Evolutionary conservation across 495 filamentous ascomycete species (phyloP).

Genomic region (Arthonia radiata): DNA sequence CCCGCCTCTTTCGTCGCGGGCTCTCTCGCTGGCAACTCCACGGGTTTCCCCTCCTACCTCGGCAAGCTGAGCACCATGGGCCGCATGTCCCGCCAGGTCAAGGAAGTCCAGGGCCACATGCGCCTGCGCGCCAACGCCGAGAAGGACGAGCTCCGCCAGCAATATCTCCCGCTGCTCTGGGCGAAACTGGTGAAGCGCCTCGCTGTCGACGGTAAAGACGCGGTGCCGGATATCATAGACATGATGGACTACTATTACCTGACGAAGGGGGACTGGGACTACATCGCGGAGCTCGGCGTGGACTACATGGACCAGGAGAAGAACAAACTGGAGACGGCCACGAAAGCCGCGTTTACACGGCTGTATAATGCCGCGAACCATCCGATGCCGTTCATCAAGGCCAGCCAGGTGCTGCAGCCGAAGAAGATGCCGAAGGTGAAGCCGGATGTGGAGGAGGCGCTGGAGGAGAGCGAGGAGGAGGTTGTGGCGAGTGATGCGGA

Average conservation of each 20-base stretch:
- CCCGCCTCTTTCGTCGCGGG: constrained; percentile 82
- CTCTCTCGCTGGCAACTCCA: constrained; percentile 31
- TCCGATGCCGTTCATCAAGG: constrained; percentile 89
- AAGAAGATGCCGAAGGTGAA: constrained; percentile 51
- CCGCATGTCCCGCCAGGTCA: constrained; percentile 51
- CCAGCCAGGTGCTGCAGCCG: constrained; percentile 41
- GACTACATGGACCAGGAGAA: constrained; percentile 51
- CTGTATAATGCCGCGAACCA: constrained; percentile 34
- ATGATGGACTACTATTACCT: constrained; percentile 95
- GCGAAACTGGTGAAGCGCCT: constrained; percentile 40
- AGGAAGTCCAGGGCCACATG: constrained; percentile 95
- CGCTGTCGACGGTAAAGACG: constrained; percentile 36
- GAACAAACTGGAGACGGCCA: constrained; percentile 57
- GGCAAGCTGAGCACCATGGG: constrained; percentile 82
- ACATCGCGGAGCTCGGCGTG: constrained; percentile 71
- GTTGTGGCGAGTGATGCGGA: constrained; percentile 35
- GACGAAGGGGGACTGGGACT: constrained; percentile 87
- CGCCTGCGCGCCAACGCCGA: constrained; percentile 79
- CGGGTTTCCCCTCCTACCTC: constrained; percentile 66
- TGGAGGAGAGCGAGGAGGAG: constrained; percentile 71
- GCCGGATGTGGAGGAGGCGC: constrained; percentile 87
- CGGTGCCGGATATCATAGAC: constrained; percentile 48
- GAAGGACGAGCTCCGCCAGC: constrained; percentile 76
- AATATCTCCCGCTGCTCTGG: constrained; percentile 85
- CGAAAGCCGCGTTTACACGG: constrained; percentile 74